Conservation (phyloP, 2,329 filamentous ascomycete species). For the Fusarium sp. region DNA sequence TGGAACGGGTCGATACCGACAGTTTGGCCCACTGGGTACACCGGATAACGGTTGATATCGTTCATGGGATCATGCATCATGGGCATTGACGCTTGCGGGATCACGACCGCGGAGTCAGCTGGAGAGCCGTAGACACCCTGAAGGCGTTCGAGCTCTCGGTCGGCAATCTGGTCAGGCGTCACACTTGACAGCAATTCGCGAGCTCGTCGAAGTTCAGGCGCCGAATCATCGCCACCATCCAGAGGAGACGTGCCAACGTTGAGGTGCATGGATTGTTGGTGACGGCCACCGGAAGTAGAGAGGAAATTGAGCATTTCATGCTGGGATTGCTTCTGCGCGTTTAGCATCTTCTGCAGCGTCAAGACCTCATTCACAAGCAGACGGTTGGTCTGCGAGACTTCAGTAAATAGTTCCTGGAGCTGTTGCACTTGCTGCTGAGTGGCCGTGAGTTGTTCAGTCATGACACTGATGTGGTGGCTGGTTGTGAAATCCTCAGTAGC, state of each 20-base stretch:
- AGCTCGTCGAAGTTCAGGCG: constrained; percentile 63
- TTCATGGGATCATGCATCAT: constrained; percentile 64
- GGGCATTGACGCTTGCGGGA: constrained; percentile 54
- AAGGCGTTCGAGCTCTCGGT: constrained; percentile 65
- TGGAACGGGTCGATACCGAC: constrained; percentile 96
- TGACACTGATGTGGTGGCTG: constrained; percentile 86
- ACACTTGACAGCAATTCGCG: constrained; percentile 65
- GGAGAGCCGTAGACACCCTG: constrained; percentile 64
- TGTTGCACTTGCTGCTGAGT: constrained; percentile 93
- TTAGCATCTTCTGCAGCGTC: constrained; percentile 68
- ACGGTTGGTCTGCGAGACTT: constrained; percentile 72
- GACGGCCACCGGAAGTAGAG: constrained; percentile 54
- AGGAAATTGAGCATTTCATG: constrained; percentile 66
- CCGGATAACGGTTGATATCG: constrained; percentile 69
- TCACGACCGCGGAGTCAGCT: constrained; percentile 59
- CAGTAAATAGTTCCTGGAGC: constrained; percentile 83
- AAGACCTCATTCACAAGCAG: constrained; percentile 69
- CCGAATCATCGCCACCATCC: constrained; percentile 58
- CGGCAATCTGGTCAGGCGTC: constrained; percentile 60
- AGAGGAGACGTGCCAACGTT: constrained; percentile 51
- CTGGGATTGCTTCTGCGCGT: constrained; percentile 65
- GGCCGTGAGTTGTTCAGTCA: constrained; percentile 87
- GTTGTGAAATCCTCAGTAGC: constrained; percentile 76
- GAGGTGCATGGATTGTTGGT: constrained; percentile 48
- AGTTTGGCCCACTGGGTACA: constrained; percentile 90